Evolutionary conservation across 2,329 filamentous ascomycete genomes (phyloP).

Genomic region (Alternaria conjuncta): DNA sequence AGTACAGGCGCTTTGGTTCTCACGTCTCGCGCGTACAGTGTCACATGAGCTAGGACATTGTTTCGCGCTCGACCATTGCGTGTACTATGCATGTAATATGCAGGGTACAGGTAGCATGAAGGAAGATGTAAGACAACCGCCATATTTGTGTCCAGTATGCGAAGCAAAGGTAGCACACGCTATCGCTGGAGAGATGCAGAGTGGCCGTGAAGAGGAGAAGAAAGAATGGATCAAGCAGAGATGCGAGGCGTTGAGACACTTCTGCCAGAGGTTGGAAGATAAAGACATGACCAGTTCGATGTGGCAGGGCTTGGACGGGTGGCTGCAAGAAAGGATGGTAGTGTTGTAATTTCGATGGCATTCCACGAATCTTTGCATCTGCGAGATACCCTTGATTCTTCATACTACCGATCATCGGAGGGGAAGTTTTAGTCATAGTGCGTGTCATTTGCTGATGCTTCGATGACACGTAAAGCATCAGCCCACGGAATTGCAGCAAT

Average conservation of each 20-base stretch:
- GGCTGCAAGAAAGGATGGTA: slow-evolving; percentile 7
- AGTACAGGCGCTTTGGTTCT: slow-evolving; percentile 61
- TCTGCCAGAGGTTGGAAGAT: slow-evolving; percentile 52
- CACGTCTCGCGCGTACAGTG: slow-evolving; percentile 60
- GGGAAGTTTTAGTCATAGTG: background rate
- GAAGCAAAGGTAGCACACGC: slow-evolving; percentile 57
- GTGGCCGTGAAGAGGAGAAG: slow-evolving; percentile 29
- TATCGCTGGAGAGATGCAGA: slow-evolving; percentile 24
- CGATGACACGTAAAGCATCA: background rate
- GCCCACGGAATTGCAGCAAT: background rate
- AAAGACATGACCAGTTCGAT: slow-evolving; percentile 34
- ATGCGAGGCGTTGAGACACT: slow-evolving; percentile 49
- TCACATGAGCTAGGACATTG: slow-evolving; percentile 73
- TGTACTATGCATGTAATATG: slow-evolving; percentile 70
- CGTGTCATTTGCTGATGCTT: background rate
- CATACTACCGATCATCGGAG: background rate
- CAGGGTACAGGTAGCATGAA: slow-evolving; percentile 63
- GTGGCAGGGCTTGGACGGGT: slow-evolving; percentile 26
- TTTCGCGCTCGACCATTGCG: slow-evolving; percentile 69
- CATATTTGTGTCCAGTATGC: slow-evolving; percentile 68
- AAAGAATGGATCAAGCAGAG: slow-evolving; percentile 41
- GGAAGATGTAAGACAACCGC: slow-evolving; percentile 68
- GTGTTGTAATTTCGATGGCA: background rate
- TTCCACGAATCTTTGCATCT: background rate
- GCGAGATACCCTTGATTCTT: background rate